These are phyloP conservation scores for Myxozyma monticola DNA, from an alignment of 805 yeast genomes.

Conservation along the genomic window DNA sequence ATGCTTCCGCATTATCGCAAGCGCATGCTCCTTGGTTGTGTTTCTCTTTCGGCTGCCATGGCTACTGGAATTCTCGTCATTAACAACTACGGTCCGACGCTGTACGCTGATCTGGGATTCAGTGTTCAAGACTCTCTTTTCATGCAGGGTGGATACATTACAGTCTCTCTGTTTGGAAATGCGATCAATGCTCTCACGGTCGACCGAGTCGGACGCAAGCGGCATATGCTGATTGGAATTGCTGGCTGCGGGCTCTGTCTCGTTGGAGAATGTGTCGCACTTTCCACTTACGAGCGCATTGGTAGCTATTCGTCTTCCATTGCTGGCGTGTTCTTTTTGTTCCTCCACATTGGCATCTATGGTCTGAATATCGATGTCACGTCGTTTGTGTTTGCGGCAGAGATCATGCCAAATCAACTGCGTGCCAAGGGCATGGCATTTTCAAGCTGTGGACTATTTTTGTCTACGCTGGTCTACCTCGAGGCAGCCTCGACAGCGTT, in stretches of 20 bases:
- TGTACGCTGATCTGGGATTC: conserved; percentile 17
- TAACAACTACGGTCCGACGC: conserved; percentile 57
- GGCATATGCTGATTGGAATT: conserved; percentile 6
- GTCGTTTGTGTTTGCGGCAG: conserved; percentile 43
- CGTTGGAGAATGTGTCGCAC: conserved; percentile 8
- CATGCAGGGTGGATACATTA: conserved; percentile 14
- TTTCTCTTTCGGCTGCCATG: conserved; percentile 55
- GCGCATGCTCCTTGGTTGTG: conserved; percentile 38
- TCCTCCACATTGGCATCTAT: conserved; percentile 7
- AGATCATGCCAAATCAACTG: conserved; percentile 9
- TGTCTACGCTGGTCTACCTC: conserved; percentile 8
- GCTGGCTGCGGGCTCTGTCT: conserved; percentile 10
- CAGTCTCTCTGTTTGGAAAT: conserved; percentile 9
- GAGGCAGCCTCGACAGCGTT: conserved; percentile 18
- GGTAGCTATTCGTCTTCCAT: conserved; percentile 5
- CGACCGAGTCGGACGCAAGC: conserved; percentile 14
- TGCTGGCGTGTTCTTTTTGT: conserved; percentile 14
- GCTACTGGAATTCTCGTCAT: conserved; percentile 71
- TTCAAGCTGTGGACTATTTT: conserved; percentile 9
- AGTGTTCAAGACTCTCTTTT: conserved; percentile 3
- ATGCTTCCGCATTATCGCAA: conserved; percentile 13
- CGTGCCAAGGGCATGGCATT: conserved; percentile 17
- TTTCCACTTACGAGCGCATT: conserved; percentile 8
- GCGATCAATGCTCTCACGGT: conserved; percentile 8
- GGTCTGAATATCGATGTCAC: conserved; percentile 14